Evolutionary conservation across 2,329 filamentous ascomycete species (phyloP), one percentile per base, ranked within the genome.

Genomic region (Botrytis squamosa): DNA sequence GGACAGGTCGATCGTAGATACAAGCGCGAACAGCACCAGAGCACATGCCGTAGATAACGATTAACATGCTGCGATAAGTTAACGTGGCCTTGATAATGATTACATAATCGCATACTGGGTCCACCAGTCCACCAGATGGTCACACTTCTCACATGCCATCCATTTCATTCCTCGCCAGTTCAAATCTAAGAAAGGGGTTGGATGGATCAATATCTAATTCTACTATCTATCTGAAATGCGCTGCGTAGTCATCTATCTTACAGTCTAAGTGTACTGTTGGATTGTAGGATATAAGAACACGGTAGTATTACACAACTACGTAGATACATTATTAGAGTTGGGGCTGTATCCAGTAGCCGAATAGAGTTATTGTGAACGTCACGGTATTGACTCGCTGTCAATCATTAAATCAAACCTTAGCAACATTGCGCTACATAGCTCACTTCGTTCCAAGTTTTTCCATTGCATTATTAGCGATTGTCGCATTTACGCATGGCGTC

Each of bases 11-110:
- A 55, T 67, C 18, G 65, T 29, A 40, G 65, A n/a, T 16, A 25
- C 49, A 55, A 55, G 49, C 49, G 25, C 49, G 49, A 14, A n/a
- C 5, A 55, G 49, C 49, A 55, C 12, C 49, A 55, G 49, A 55
- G 25, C 49, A 55, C 49, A 55, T n/a, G 49, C 25, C 10, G 49
- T n/a, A 67, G 65, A 67, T 67, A 67, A 67, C 22, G 46, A 55
- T 46, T 66, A 38, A 25, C 12, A 25, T n/a, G 22, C 40, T 67
- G 36, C 46, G 65, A 67, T 67, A 33, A 33, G 33, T 33, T 33
- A 67, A 40, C 65, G 65, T 67, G 65, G 65, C 65, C 46, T 67
- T 18, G 46, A 29, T 29, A 2, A 25, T 29, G 65, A 55, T 67
- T 67, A 67, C 65, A 2, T 67, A 52, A 67, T 67, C 25, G 8